Base-by-base conservation (phyloP, 805 yeast species). In the Isabelozyma rhagii region DNA sequence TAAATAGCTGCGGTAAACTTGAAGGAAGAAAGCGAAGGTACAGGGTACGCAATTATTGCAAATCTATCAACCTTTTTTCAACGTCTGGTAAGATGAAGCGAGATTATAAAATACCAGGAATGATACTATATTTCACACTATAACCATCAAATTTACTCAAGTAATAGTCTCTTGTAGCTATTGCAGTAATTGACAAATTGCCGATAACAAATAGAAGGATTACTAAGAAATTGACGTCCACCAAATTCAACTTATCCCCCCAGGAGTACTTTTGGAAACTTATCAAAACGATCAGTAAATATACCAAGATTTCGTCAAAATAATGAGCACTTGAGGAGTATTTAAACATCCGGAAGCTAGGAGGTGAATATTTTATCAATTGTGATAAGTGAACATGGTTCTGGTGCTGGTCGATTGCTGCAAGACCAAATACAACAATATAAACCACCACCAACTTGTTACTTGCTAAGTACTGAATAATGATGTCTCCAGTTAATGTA, bases 291-390 rank as follows among this genome's bases (percentile, higher is more conserved):
- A 72, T 55, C 1, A 77, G 59, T 0, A 69, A 43, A 56, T 87
- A 87, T 2, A 87, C 75, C 36, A 77, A 27, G 6, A 84, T 68
- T 59, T 87, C 96, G 61, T 85, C 85, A 15, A 83, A 67, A 56
- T 87, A 87, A 63, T 87, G 96, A 0, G 93, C 86, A 55, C 85
- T 80, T 14, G 82, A 70, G 1, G 79, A 71, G n/a, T 62, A 62
- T 41, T 63, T 63, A 60, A 85, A 85, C 44, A 81, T 54, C 1
- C 84, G 75, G 36, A 66, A 62, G 2, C 58, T 62, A 2, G 96
- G 94, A 25, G 75, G 57, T 1, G 81, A 72, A 61, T 85, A 85
- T 60, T 85, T 85, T 17, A 63, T 65, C 43, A 85, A 61, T 3
- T 55, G 45, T 0, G 87, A 69, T 39, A 85, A 64, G 47, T 79